Percentiles rank a stretch among this genome's conserved stretches.
Evolutionary conservation across 108 stramenopile species (phyloP).

Genomic region (Pseudonitzschia multiseries): DNA sequence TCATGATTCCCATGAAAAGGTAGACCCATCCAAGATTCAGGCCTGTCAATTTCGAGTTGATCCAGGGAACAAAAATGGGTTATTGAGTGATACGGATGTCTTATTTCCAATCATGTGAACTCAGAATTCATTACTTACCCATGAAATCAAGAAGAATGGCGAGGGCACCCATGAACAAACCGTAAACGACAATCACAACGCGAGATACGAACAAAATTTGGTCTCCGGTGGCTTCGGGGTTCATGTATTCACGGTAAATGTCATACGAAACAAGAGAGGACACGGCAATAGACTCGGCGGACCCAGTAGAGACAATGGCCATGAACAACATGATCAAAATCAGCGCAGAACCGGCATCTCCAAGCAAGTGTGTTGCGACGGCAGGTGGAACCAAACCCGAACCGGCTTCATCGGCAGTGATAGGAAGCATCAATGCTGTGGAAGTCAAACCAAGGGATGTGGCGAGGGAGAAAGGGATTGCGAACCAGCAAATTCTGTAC

Average conservation of each 20-base stretch:
- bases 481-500: constrained; percentile 85
- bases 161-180: constrained; percentile 80
- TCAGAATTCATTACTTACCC: constrained; percentile 6
- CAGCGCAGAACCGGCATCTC: constrained; percentile 69
- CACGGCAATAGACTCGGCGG: constrained; percentile 91
- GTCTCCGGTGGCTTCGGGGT: constrained; percentile 84
- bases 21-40: constrained; percentile 93
- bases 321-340: constrained; percentile 94
- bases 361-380: constrained; percentile 80
- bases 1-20: constrained; percentile 91
- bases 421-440: constrained; percentile 88
- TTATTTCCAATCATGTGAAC: too few species aligned
- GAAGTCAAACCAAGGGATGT: constrained; percentile 90
- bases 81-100: not conserved
- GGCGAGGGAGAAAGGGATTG: constrained; percentile 87
- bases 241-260: constrained; percentile 90
- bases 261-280: constrained; percentile 90
- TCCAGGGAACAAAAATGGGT: constrained; percentile 6
- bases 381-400: constrained; percentile 91
- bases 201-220: constrained; percentile 85
- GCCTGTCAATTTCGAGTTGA: constrained; percentile 13
- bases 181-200: constrained; percentile 75
- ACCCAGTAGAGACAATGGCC: constrained; percentile 93
- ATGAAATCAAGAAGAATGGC: constrained; percentile 56
- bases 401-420: constrained; percentile 77